phyloP scores from a whole-genome alignment of 2,329 filamentous ascomycete species.

The Domatiomyces catenatus region DNA sequence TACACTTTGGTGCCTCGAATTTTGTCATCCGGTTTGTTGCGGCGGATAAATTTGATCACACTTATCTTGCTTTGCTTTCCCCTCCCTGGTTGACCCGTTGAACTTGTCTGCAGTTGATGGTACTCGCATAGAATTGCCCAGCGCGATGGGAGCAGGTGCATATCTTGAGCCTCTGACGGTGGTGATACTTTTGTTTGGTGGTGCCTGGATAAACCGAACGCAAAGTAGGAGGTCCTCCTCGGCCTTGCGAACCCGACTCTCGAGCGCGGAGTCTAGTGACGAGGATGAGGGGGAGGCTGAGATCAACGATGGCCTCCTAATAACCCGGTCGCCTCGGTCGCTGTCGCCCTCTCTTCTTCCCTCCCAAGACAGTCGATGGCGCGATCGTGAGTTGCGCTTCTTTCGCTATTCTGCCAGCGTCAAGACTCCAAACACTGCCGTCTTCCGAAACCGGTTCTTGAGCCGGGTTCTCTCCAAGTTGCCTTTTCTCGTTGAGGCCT shows the following conservation, averaged over 20 bases:
- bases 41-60: too few species aligned
- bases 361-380: conserved; percentile 33
- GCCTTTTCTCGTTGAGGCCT: conserved; percentile 58
- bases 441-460: conserved; percentile 44
- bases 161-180: conserved; percentile 49
- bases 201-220: conserved; percentile 45
- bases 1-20: too few species aligned
- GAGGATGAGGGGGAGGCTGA: conserved; percentile 7
- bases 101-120: neutral
- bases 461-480: conserved; percentile 51
- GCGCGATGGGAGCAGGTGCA: conserved; percentile 38
- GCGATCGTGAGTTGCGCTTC: conserved; percentile 34
- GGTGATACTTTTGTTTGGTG: conserved; percentile 43
- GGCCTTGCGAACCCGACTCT: conserved; percentile 11
- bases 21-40: too few species aligned
- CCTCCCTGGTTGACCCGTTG: too few species aligned
- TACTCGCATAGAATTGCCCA: neutral
- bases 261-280: conserved; percentile 2
- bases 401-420: conserved; percentile 34
- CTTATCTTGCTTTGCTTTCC: too few species aligned
- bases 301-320: conserved; percentile 7
- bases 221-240: conserved; percentile 23
- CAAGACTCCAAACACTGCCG: conserved; percentile 44
- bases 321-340: conserved; percentile 16
- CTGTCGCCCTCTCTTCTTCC: conserved; percentile 29